Conservation (phyloP, 371 early-diverging fungal species). For the Capillidium heterosporum region DNA sequence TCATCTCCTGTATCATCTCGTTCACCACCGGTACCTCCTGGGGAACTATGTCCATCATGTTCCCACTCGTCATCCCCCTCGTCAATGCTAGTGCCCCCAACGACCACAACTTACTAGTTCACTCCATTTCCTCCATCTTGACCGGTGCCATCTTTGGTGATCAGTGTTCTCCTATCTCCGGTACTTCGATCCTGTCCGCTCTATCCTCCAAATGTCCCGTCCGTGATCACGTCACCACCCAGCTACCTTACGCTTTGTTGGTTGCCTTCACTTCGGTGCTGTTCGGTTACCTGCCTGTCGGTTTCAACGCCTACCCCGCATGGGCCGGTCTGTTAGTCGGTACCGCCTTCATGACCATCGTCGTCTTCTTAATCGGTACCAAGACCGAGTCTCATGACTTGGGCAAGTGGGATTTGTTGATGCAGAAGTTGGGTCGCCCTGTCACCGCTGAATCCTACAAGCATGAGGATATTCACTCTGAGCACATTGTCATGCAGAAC, state of each 20-base stretch:
- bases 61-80: constrained; percentile 6
- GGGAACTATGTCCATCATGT: constrained; percentile 9
- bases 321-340: constrained; percentile 5
- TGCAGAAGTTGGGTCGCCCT: background rate
- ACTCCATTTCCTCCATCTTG: constrained; percentile 5
- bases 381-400: constrained; percentile 1
- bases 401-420: background rate
- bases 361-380: background rate
- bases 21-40: constrained; percentile 8
- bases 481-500: no score
- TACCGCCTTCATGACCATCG: background rate
- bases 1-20: constrained; percentile 8
- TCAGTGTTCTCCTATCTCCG: constrained; percentile 8
- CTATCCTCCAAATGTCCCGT: constrained; percentile 7
- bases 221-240: constrained; percentile 6
- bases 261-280: constrained; percentile 3
- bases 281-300: constrained; percentile 6
- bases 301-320: constrained; percentile 3
- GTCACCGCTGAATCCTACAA: no score
- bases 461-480: no score
- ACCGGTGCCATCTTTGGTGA: constrained; percentile 9
- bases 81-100: background rate
- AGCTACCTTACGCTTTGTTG: constrained; percentile 6
- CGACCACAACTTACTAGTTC: background rate
- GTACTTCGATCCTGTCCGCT: constrained; percentile 6